Evolutionary conservation across 1,284 basidiomycete species (phyloP).

Genomic region (Puccinia horiana): DNA sequence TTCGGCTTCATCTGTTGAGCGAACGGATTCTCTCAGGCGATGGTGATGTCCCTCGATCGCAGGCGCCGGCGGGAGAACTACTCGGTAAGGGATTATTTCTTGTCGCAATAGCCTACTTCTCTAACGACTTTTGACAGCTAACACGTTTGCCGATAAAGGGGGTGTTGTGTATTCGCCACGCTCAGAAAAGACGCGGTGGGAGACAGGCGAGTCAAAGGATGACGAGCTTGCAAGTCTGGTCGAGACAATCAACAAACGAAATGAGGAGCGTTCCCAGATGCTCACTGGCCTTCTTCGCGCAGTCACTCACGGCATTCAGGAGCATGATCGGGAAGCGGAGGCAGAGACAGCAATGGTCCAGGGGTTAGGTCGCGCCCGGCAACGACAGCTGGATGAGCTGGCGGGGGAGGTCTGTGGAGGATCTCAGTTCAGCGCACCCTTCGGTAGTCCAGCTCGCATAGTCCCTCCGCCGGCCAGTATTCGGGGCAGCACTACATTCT

Average conservation of each 20-base stretch:
- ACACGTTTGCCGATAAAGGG: too few species aligned
- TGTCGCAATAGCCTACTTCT: too few species aligned
- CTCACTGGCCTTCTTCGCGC: background rate
- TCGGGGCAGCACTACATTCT: background rate
- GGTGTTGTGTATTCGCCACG: slow-evolving; percentile 5
- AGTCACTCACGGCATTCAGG: background rate
- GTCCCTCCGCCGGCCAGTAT: background rate
- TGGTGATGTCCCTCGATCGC: background rate
- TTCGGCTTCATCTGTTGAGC: slow-evolving; percentile 4
- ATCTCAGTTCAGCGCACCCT: slow-evolving; percentile 22
- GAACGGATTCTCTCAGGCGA: background rate
- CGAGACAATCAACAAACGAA: background rate
- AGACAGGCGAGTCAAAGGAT: slow-evolving; percentile 17
- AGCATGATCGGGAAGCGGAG: background rate
- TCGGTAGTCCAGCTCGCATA: background rate
- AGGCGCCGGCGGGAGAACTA: background rate
- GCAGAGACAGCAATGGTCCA: slow-evolving; percentile 21
- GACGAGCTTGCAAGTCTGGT: slow-evolving; percentile 26
- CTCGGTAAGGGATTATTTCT: background rate
- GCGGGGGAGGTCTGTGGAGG: slow-evolving; percentile 17
- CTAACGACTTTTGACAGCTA: too few species aligned
- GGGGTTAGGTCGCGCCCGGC: background rate
- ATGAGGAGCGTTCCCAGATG: background rate
- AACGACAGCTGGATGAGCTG: slow-evolving; percentile 8
- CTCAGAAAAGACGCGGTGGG: slow-evolving; percentile 11